Evolutionary conservation across 2,329 filamentous ascomycete genomes (phyloP), one percentile per base, ranked within the genome.

Genomic region (Zymoseptoria tritici): DNA sequence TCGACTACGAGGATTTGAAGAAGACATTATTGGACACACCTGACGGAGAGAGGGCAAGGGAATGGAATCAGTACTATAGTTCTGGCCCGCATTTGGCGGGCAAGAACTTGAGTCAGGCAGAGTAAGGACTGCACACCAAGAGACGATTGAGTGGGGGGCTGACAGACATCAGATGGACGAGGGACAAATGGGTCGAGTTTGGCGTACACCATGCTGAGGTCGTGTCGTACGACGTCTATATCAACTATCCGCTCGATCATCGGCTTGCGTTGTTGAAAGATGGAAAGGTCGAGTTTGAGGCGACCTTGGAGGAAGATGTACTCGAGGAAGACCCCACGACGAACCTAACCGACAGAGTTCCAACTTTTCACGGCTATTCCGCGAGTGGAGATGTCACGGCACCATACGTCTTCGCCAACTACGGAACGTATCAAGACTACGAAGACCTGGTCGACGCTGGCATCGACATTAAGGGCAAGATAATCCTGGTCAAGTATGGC

Each of bases 301-400:
- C 92, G 0, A 86, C 84, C 1, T 77, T 97, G 49, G 85, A 89
- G 67, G 94, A 99, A 74, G 91, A 96, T 70, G 81, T 93, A 1
- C 78, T 97, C 4, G 81, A 90, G 0, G 87, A 96, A 56, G 94
- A 99, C 72, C 83, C 85, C 2, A 95, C 91, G 0, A 91, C 86
- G 19, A 82, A 85, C 21, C 78, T 91, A 52, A 75, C 82, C 9
- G 83, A 91, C 68, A 81, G 90, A 29, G 82, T 97, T 22, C 91
- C 93, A 1, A 93, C 88, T 0, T 97, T 97, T 78, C 93, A 97
- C 71, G 94, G 93, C 57, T 97, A 97, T 74, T 96, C 91, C 3
- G 91, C 91, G 4, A 92, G 81, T 61, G 93, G 93, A 26, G 96
- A 97, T 73, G 93, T 95, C 54, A 97, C 93, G 0, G 91, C 85